Evolutionary conservation across 371 early-diverging fungal species (phyloP), one percentile per base, ranked within the genome.

Genomic region (Vittaforma corneae): DNA sequence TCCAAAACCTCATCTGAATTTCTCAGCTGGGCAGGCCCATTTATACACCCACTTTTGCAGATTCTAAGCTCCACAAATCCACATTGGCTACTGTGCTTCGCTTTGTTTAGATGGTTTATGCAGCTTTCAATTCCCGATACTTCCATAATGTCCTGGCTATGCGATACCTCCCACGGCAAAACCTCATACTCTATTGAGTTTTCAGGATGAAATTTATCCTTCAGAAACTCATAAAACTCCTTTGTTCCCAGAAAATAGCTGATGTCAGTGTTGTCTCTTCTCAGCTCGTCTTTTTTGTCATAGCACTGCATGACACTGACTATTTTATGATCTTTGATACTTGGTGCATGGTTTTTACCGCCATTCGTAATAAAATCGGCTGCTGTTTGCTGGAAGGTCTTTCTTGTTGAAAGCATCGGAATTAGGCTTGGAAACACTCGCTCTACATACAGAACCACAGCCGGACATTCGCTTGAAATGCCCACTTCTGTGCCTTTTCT

Each of bases 381-480:
- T 1, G 58, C 57, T 32, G 48, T 44, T 57, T 75, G 75, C 50
- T 71, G 66, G 22, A 38, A 55, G 16, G 68, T 68, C 20, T 45
- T 42, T 28, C 42, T 63, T 16, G 33, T 58, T n/a, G 60, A 65
- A 11, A 75, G 53, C 38, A 62, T 58, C 11, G n/a, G 35, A 20
- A 71, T 38, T 9, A 75, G 58, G 42, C 67, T 38, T 0, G 56
- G 72, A 4, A 29, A 64, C 2, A 58, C 58, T 45, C 69, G 38
- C 65, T 75, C 75, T 5, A 75, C 45, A 63, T 75, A 75, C 3
- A 74, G 20, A 29, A 71, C 72, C n/a, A 65, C 60, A 0, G 68
- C 75, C 1, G 75, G 75, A 47, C 75, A 75, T 20, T 71, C 72
- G 22, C 68, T 62, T 18, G 56, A 34, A 28, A 75, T 68, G 22